Conservation (phyloP, 805 yeast genomes). For the Metschnikowia reukaufii region DNA sequence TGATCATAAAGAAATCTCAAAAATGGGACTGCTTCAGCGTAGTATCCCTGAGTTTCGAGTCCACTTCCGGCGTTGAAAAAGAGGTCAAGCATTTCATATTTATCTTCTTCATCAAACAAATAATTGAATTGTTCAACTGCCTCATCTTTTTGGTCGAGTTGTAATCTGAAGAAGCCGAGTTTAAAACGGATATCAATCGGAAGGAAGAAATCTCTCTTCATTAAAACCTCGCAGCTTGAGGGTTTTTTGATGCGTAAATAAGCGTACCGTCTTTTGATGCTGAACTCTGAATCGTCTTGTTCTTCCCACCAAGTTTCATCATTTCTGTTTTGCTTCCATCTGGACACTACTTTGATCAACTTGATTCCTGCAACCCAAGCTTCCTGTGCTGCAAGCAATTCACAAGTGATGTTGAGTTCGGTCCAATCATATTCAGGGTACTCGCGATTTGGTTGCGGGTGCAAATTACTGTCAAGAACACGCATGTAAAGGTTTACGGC, state of each 20-base stretch:
- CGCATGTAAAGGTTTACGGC: slow-evolving; percentile 71
- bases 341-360: slow-evolving; percentile 64
- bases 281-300: slow-evolving; percentile 79
- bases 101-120: slow-evolving; percentile 53
- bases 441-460: slow-evolving; percentile 32
- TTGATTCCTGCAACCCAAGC: slow-evolving; percentile 64
- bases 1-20: slow-evolving; percentile 38
- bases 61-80: slow-evolving; percentile 74
- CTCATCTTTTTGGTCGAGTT: slow-evolving; percentile 61
- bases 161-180: slow-evolving; percentile 71
- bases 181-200: slow-evolving; percentile 89
- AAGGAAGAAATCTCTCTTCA: slow-evolving; percentile 40
- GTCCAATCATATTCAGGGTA: slow-evolving; percentile 77
- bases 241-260: slow-evolving; percentile 10
- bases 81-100: slow-evolving; percentile 65
- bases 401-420: slow-evolving; percentile 79
- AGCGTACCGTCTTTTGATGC: slow-evolving; percentile 51
- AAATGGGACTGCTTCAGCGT: slow-evolving; percentile 72
- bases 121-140: slow-evolving; percentile 69
- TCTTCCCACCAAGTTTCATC: slow-evolving; percentile 69
- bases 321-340: slow-evolving; percentile 79
- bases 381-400: slow-evolving; percentile 68
- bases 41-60: slow-evolving; percentile 65
- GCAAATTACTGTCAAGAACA: slow-evolving; percentile 59
- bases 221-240: slow-evolving; percentile 15